Base-by-base conservation (phyloP, 352 stramenopile genomes). In the Phytophthora chlamydospora region DNA sequence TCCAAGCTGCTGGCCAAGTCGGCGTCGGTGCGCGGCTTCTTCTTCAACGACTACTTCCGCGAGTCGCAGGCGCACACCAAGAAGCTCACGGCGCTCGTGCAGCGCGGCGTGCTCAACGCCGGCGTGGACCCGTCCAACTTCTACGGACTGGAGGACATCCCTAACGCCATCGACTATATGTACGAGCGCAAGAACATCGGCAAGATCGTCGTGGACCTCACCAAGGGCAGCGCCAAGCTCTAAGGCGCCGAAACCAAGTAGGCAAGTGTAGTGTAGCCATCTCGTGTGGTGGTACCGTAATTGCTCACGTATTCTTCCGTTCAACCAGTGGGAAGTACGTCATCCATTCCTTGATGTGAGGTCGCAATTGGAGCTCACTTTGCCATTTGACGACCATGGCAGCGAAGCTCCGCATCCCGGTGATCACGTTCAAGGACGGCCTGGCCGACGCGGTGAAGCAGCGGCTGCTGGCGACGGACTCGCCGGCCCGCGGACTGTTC, bases 151-250 rank as follows among this genome's bases (percentile, higher is more conserved):
- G 73, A 91, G 49, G 50, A 67, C 47, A 79, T 94, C 36, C 54
- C 70, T 1, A 76, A 86, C 17, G 87, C 75, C 50, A 75, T 94
- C 43, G 78, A 89, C 54, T 76, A 89, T 68, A 82, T 94, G 64
- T 91, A 89, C 58, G 71, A 66, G 43, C 75, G 87, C 73, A 88
- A 89, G 56, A 90, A 88, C 51, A 90, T 85, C 14, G 87, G 87
- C 63, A 96, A 96, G 67, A 78, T 96, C 61, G 75, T 90, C 24
- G 78, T 95, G 41, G 79, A 89, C 50, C 69, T 93, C 29, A 72
- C 46, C 12, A 80, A 74, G 68, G 57, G 61, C 16, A 55, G 48
- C 9, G 3, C 65, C 21, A 73, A 73, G 60, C 59, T 70, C 2
- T 73, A 70, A 55, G 29, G 32, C 19, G 17, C 19, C 12, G 13